Evolutionary conservation across 768 basidiomycete species (phyloP), one percentile per base, ranked within the genome.

Genomic region (Harrya chromipes): DNA sequence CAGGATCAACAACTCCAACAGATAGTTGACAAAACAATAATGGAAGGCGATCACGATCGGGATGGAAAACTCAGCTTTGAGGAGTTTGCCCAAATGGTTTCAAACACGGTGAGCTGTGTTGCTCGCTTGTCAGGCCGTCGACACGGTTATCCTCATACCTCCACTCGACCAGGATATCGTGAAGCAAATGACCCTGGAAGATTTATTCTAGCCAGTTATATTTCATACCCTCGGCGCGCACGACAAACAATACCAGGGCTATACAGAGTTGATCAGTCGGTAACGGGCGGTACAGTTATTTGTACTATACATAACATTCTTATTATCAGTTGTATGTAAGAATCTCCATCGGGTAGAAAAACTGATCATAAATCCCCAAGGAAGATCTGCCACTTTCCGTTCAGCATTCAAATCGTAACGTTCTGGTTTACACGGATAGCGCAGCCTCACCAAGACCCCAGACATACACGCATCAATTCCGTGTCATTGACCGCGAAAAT

Each of bases 21-120:
- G 68, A 99, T 99, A 52, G 97, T 99, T 16, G 97, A 99, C 71
- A 99, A 99, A 76, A 98, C 97, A 9, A 99, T 99, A 67, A 94
- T 99, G 93, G 97, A 99, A 72, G 97, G 94, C 11, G 97, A 99
- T 66, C 88, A 91, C 67, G 94, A 99, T 64, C 94, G 90, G 2
- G 97, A 99, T 65, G 97, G 97, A 23, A 98, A 94, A 70, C 79
- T 99, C 53, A 91, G 83, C 70, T 99, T 99, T 59, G 94, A 97
- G 48, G 97, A 98, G 71, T 99, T 99, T 69, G 83, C 93, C 2
- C 79, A 82, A 62, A 97, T 98, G 84, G 97, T 99, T 23, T 90
- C 94, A 24, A 95, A 93, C 68, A 98, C 97, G 60, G 92, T 93
- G 55, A 54, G 86, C 17, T 36, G 24, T 23, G 10, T 35, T 38